These are phyloP conservation scores for Daedalea quercina DNA, from an alignment of 768 basidiomycete species.

Conservation along the genomic window DNA sequence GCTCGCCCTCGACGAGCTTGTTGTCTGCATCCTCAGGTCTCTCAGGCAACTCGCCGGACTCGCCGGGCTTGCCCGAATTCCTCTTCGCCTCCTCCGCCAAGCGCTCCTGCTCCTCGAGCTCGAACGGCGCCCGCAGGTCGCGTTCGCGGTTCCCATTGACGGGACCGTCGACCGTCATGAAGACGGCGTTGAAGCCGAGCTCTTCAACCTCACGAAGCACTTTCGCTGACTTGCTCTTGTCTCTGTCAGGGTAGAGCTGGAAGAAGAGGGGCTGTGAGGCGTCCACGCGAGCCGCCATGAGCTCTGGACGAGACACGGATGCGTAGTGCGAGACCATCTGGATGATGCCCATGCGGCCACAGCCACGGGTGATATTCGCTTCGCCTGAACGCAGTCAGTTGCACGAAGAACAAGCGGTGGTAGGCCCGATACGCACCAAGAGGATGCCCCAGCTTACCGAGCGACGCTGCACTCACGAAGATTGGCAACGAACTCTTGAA, in stretches of 20 bases:
- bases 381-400: conserved; percentile 46
- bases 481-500: conserved; percentile 68
- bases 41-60: conserved; percentile 23
- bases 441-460: conserved; percentile 85
- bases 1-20: conserved; percentile 27
- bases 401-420: neutral
- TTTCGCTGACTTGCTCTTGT: conserved; percentile 57
- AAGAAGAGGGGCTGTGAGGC: conserved; percentile 66
- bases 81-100: conserved; percentile 18
- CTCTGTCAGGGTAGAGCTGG: conserved; percentile 79
- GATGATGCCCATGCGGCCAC: conserved; percentile 58
- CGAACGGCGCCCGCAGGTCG: conserved; percentile 58
- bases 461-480: conserved; percentile 78
- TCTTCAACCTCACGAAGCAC: conserved; percentile 64
- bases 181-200: conserved; percentile 81
- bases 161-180: conserved; percentile 86
- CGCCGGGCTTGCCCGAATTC: conserved; percentile 13
- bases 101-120: conserved; percentile 37
- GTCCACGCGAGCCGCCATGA: conserved; percentile 47
- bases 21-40: conserved; percentile 22
- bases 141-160: conserved; percentile 74
- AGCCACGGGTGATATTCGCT: conserved; percentile 70
- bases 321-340: conserved; percentile 84
- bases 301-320: conserved; percentile 57
- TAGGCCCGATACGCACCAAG: conserved; percentile 30